Evolutionary conservation across 257 asterid species (phyloP).

Genomic region (Solanum peruvianum): DNA sequence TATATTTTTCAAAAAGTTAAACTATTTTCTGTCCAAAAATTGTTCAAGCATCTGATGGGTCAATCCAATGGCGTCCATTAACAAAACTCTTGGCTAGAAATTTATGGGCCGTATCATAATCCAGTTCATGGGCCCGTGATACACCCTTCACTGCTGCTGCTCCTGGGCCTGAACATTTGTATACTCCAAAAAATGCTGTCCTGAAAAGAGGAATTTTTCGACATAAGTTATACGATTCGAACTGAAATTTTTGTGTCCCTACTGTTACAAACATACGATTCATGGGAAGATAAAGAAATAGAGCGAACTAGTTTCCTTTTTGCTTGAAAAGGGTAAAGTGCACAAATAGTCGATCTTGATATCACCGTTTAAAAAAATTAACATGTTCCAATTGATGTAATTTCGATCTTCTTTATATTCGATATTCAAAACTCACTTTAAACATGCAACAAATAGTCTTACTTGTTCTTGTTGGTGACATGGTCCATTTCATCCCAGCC

Average conservation of each 20-base stretch:
- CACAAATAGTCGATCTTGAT: not conserved
- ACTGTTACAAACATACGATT: not conserved
- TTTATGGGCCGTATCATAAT: constrained; percentile 28
- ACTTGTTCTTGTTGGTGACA: constrained; percentile 70
- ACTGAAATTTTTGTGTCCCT: not conserved
- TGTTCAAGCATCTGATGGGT: constrained; percentile 42
- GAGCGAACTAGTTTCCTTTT: not conserved
- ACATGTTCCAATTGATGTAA: not conserved
- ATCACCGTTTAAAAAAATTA: not conserved
- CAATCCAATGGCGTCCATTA: constrained; percentile 88
- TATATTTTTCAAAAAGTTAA: not conserved
- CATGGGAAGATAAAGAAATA: not conserved
- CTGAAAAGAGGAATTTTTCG: constrained; percentile 1
- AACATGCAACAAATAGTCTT: not conserved
- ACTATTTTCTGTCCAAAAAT: not conserved
- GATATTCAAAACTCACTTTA: not conserved
- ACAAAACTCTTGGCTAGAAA: constrained; percentile 73
- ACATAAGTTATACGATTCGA: not conserved
- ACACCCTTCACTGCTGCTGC: constrained; percentile 49
- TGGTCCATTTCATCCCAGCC: constrained; percentile 98
- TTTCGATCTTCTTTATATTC: not conserved
- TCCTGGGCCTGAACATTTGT: constrained; percentile 35
- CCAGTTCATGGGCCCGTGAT: constrained; percentile 41
- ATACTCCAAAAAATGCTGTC: constrained; percentile 32
- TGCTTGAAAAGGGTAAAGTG: not conserved